A percentile compares a stretch with the other conserved stretches of the same genome.
Conservation (phyloP, 495 filamentous ascomycete genomes). For the Aspergillus cavernicola region DNA sequence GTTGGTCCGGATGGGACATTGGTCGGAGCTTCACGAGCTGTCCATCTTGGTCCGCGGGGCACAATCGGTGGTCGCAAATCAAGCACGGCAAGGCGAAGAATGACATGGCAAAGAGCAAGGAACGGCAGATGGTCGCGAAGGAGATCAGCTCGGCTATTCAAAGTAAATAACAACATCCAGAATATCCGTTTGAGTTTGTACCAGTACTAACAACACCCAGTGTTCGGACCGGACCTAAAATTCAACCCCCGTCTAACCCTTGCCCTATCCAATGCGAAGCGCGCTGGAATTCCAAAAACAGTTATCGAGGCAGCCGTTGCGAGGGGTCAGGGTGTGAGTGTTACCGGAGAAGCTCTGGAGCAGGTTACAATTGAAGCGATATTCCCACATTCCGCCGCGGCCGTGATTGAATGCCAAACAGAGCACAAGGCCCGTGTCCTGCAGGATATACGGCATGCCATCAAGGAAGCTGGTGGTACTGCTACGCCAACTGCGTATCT, state of each 20-base stretch:
- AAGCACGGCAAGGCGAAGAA: slow-evolving; percentile 86
- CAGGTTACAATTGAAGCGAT: slow-evolving; percentile 76
- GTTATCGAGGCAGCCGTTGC: slow-evolving; percentile 80
- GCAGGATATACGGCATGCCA: slow-evolving; percentile 60
- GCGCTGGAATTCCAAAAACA: slow-evolving; percentile 77
- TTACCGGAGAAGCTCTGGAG: slow-evolving; percentile 69
- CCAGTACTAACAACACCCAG: slow-evolving; percentile 20
- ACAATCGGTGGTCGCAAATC: slow-evolving; percentile 94
- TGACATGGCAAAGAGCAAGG: slow-evolving; percentile 57
- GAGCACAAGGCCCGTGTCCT: slow-evolving; percentile 73
- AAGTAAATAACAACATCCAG: slow-evolving; percentile 31
- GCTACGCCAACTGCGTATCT: slow-evolving; percentile 73
- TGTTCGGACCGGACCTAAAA: slow-evolving; percentile 65
- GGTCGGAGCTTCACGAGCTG: slow-evolving; percentile 50
- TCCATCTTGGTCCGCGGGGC: slow-evolving; percentile 56
- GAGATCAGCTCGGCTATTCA: slow-evolving; percentile 55
- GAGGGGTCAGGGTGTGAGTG: slow-evolving; percentile 77
- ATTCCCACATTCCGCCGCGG: slow-evolving; percentile 68
- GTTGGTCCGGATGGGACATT: slow-evolving; percentile 14
- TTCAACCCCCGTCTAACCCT: slow-evolving; percentile 70
- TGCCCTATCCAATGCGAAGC: slow-evolving; percentile 75
- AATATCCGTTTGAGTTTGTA: not conserved
- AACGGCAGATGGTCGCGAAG: slow-evolving; percentile 45
- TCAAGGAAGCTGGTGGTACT: slow-evolving; percentile 67
- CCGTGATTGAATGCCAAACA: slow-evolving; percentile 80